Evolutionary conservation across 1,284 basidiomycete species (phyloP).

Genomic region (Xerocomus cyaneibrunnescens): DNA sequence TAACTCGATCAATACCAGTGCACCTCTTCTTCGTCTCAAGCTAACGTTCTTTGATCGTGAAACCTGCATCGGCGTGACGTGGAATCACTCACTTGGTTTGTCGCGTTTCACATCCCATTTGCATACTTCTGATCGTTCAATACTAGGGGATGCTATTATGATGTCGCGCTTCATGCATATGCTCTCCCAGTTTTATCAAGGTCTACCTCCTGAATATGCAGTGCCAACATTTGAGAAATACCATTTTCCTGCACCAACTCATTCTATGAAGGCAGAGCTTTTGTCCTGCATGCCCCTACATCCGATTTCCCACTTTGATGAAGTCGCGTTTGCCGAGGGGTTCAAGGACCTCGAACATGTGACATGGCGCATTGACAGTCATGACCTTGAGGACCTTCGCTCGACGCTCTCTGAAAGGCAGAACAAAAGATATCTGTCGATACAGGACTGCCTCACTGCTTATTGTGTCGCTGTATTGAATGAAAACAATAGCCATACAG

Average conservation of each 20-base stretch:
- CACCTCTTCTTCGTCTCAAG: slow-evolving; percentile 30
- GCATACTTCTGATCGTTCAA: not conserved
- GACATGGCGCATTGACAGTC: slow-evolving; percentile 15
- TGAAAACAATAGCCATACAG: slow-evolving; percentile 6
- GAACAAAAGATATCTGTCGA: slow-evolving; percentile 14
- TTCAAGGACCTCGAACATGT: slow-evolving; percentile 5
- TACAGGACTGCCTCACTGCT: slow-evolving; percentile 37
- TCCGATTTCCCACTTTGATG: not conserved
- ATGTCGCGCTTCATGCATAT: slow-evolving; percentile 28
- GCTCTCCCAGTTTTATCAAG: slow-evolving; percentile 27
- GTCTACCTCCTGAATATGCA: slow-evolving; percentile 1
- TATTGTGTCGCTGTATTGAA: slow-evolving; percentile 31
- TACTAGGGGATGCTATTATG: slow-evolving; percentile 29
- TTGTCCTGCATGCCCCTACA: slow-evolving; percentile 6
- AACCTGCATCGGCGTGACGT: slow-evolving; percentile 32
- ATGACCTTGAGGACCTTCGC: slow-evolving; percentile 16
- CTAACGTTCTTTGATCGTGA: slow-evolving; percentile 23
- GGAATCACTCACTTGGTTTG: slow-evolving; percentile 30
- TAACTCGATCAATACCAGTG: slow-evolving; percentile 4
- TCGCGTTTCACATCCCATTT: not conserved
- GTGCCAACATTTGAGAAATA: slow-evolving; percentile 22
- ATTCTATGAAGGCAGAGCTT: not conserved
- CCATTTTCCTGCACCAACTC: slow-evolving; percentile 12
- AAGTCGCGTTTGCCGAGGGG: not conserved
- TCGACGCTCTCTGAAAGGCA: slow-evolving; percentile 8